Conservation (phyloP, 495 filamentous ascomycete genomes). For the Hypoxylon subgilvum region DNA sequence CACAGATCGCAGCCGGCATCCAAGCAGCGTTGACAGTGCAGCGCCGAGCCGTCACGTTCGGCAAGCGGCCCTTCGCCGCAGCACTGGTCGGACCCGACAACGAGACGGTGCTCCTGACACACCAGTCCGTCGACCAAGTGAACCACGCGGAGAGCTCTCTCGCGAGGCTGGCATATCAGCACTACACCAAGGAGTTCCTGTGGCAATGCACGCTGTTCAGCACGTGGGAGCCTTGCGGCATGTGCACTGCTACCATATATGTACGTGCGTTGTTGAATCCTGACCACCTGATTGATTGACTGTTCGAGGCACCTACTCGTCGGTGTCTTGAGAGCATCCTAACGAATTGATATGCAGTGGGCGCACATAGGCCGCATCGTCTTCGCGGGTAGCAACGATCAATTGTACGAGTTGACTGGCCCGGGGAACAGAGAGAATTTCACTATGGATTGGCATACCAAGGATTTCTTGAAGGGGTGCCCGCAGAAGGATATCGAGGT, state of each 20-base stretch:
- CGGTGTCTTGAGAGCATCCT: neutral
- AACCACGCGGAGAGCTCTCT: conserved; percentile 61
- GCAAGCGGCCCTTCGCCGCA: conserved; percentile 58
- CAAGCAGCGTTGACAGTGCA: conserved; percentile 51
- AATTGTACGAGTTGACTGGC: conserved; percentile 52
- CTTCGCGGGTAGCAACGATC: conserved; percentile 59
- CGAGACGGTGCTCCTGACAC: conserved; percentile 52
- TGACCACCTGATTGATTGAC: neutral
- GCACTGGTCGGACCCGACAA: conserved; percentile 58
- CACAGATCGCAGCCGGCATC: conserved; percentile 48
- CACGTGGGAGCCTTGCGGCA: conserved; percentile 64
- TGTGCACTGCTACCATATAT: conserved; percentile 52
- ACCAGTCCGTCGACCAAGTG: conserved; percentile 61
- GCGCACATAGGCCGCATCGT: conserved; percentile 62
- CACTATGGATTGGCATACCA: conserved; percentile 59
- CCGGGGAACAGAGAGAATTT: conserved; percentile 59
- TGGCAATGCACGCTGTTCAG: conserved; percentile 57
- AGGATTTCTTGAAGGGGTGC: conserved; percentile 50
- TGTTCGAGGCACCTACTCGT: too few relatives aligned
- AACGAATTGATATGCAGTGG: conserved; percentile 52
- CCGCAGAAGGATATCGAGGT: conserved; percentile 56
- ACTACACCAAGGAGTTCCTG: conserved; percentile 57
- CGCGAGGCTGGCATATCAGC: conserved; percentile 57
- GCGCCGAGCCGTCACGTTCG: conserved; percentile 46
- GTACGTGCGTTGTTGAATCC: conserved; percentile 18